Conservation (phyloP, 768 basidiomycete genomes). For the Russula sp. region DNA sequence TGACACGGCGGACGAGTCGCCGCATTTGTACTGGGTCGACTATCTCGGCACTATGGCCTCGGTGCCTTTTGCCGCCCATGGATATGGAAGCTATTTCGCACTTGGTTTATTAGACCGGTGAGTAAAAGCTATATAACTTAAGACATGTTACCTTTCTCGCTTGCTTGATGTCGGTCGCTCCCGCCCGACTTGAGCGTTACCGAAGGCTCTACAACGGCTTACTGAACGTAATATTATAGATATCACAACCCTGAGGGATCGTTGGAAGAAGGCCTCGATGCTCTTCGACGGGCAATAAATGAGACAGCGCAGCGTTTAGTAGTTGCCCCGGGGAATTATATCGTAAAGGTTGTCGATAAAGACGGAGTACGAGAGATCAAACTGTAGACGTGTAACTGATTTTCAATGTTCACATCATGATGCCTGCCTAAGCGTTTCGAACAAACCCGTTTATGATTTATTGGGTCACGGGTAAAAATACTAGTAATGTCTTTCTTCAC, state of each 20-base stretch:
- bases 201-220: slow-evolving; percentile 7
- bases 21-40: slow-evolving; percentile 93
- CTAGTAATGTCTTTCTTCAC: neutral
- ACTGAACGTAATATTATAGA: slow-evolving; percentile 39
- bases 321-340: slow-evolving; percentile 77
- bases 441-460: neutral
- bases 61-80: slow-evolving; percentile 93
- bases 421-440: too few species aligned
- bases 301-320: slow-evolving; percentile 84
- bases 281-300: slow-evolving; percentile 80
- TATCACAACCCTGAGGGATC: slow-evolving; percentile 89
- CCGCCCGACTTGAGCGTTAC: too few species aligned
- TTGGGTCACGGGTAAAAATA: neutral
- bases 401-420: neutral
- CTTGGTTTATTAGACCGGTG: slow-evolving; percentile 89
- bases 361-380: slow-evolving; percentile 83
- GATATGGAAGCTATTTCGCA: slow-evolving; percentile 91
- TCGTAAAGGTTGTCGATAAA: slow-evolving; percentile 89
- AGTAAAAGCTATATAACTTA: slow-evolving; percentile 28
- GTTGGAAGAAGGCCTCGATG: slow-evolving; percentile 81
- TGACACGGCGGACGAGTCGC: slow-evolving; percentile 68
- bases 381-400: slow-evolving; percentile 37
- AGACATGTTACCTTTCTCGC: neutral
- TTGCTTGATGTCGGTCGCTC: neutral
- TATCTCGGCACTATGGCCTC: slow-evolving; percentile 87